Evolutionary conservation across 805 yeast species (phyloP).

Genomic region (Wickerhamiella qilinensis): DNA sequence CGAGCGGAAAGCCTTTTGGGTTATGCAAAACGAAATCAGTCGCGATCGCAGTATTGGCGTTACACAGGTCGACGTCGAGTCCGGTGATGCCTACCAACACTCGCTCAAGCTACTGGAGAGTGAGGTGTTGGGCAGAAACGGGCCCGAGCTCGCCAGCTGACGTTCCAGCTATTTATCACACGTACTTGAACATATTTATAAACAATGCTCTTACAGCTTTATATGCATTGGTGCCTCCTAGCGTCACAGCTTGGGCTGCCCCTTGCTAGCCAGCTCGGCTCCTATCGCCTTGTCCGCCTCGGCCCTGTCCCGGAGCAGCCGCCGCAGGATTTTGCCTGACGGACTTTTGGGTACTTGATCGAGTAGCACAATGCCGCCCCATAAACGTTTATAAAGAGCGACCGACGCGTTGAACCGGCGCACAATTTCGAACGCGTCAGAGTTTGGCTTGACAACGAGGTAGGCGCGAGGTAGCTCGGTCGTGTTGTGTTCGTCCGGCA

Average conservation of each 20-base stretch:
- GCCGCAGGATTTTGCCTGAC: constrained; percentile 86
- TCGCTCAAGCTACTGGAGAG: constrained; percentile 32
- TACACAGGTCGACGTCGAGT: constrained; percentile 19
- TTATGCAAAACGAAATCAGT: constrained; percentile 19
- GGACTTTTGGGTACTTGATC: constrained; percentile 83
- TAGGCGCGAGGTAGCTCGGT: constrained; percentile 36
- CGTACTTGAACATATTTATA: too few relatives aligned
- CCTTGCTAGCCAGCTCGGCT: constrained; percentile 4
- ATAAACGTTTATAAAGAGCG: constrained; percentile 20
- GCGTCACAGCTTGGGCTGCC: not conserved
- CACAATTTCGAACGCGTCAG: constrained; percentile 13
- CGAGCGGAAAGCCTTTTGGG: constrained; percentile 38
- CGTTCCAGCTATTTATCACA: too few relatives aligned
- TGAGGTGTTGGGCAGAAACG: too few relatives aligned
- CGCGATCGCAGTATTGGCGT: constrained; percentile 18
- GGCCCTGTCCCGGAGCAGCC: constrained; percentile 52
- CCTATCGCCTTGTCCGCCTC: too few relatives aligned
- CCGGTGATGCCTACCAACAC: constrained; percentile 28
- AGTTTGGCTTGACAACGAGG: constrained; percentile 11
- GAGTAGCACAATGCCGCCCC: constrained; percentile 41
- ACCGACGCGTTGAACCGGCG: constrained; percentile 19
- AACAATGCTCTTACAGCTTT: too few relatives aligned
- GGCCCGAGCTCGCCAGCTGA: too few relatives aligned
- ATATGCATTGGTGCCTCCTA: too few relatives aligned
- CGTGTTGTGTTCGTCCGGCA: constrained; percentile 47